Evolutionary conservation across 352 stramenopile species (phyloP).

Genomic region (Blastocystis sp.): DNA sequence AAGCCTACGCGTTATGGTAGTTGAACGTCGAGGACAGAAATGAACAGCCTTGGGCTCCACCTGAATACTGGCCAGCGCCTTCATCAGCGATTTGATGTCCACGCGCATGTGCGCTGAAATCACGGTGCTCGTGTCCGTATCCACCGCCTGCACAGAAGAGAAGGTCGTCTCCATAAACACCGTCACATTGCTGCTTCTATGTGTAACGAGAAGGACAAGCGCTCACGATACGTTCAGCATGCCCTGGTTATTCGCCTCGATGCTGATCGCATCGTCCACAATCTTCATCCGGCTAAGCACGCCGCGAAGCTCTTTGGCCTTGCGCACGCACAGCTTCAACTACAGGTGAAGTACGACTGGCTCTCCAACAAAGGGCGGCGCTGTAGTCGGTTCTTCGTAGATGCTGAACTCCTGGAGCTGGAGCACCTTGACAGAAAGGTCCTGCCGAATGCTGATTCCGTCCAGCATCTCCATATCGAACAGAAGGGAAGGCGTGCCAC

Average conservation of each 20-base stretch:
- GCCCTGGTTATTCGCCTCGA: conserved; percentile 59
- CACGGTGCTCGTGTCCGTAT: conserved; percentile 22
- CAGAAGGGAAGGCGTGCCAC: neutral
- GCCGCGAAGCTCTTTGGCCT: conserved; percentile 36
- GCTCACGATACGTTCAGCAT: conserved; percentile 5
- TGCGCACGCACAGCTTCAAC: conserved; percentile 26
- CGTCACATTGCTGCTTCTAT: conserved; percentile 43
- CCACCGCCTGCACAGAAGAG: conserved; percentile 5
- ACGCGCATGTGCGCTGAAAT: conserved; percentile 26
- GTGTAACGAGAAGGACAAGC: neutral
- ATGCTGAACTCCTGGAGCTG: conserved; percentile 50
- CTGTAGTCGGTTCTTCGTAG: conserved; percentile 33
- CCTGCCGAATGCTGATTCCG: conserved; percentile 48
- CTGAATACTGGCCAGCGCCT: conserved; percentile 26
- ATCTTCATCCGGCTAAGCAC: conserved; percentile 53
- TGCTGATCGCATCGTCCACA: conserved; percentile 11
- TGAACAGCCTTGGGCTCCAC: conserved; percentile 32
- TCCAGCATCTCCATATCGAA: conserved; percentile 57
- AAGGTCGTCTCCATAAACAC: conserved; percentile 50
- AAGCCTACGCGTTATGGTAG: neutral
- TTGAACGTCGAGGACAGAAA: neutral
- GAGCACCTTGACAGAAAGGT: conserved; percentile 32
- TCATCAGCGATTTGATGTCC: conserved; percentile 55
- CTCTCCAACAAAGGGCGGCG: conserved; percentile 3
- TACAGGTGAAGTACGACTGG: neutral